These are phyloP conservation scores for Piloderma croceum DNA, from an alignment of 768 basidiomycete genomes.

Conservation along the genomic window DNA sequence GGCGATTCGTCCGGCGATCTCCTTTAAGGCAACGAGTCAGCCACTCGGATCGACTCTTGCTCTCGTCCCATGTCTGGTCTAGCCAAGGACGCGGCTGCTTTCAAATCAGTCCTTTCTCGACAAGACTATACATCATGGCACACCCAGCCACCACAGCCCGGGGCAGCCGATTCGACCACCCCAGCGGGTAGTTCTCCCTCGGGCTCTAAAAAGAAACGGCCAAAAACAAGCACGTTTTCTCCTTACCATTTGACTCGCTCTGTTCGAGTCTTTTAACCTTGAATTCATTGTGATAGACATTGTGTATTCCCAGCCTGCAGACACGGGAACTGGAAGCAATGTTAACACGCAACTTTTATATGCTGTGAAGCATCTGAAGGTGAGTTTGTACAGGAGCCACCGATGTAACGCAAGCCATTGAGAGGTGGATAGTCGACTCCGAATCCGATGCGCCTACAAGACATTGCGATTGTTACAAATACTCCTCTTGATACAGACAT, in stretches of 20 bases:
- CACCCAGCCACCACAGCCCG: conserved; percentile 41
- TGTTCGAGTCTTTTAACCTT: conserved; percentile 5
- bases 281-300: conserved; percentile 42
- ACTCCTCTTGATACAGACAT: conserved; percentile 71
- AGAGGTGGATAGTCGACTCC: conserved; percentile 60
- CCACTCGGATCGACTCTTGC: too few species aligned
- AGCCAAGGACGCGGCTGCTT: conserved; percentile 63
- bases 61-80: conserved; percentile 69
- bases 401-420: too few species aligned
- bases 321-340: conserved; percentile 75
- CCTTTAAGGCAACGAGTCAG: too few species aligned
- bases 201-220: conserved; percentile 52
- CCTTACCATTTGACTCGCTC: conserved; percentile 3
- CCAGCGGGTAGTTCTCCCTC: conserved; percentile 21
- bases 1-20: too few species aligned
- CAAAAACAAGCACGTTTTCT: conserved; percentile 55
- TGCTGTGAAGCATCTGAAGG: conserved; percentile 78
- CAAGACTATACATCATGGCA: conserved; percentile 77
- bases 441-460: conserved; percentile 82
- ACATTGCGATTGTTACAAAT: conserved; percentile 75
- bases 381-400: conserved; percentile 26
- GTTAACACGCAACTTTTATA: conserved; percentile 85
- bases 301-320: conserved; percentile 84
- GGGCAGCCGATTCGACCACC: conserved; percentile 23
- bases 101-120: conserved; percentile 57